Conservation (phyloP, 2,329 filamentous ascomycete species). For the Neocucurbitaria cava region DNA sequence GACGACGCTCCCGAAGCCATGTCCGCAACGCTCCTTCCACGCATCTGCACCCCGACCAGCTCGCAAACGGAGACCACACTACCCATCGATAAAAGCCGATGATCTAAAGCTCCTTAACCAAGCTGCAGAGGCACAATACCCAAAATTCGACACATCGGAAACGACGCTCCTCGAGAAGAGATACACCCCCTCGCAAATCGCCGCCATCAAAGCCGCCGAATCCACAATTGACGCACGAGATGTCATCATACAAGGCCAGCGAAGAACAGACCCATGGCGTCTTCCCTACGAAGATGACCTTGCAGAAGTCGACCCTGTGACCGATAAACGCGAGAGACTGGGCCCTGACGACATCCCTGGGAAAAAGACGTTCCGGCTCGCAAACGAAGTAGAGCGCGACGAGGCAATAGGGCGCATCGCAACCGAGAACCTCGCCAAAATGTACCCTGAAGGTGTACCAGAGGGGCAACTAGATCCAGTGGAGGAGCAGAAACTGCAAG, state of each 20-base stretch:
- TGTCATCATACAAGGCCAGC: slow-evolving; percentile 73
- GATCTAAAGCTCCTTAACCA: slow-evolving; percentile 47
- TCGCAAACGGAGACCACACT: slow-evolving; percentile 49
- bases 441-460: slow-evolving; percentile 46
- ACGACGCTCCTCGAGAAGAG: slow-evolving; percentile 61
- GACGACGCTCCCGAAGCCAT: slow-evolving; percentile 35
- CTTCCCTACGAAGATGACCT: slow-evolving; percentile 79
- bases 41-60: slow-evolving; percentile 44
- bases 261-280: slow-evolving; percentile 75
- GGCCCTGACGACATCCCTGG: slow-evolving; percentile 29
- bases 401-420: slow-evolving; percentile 40
- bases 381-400: slow-evolving; percentile 43
- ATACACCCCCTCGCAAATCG: slow-evolving; percentile 83
- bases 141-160: slow-evolving; percentile 66
- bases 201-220: slow-evolving; percentile 82
- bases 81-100: slow-evolving; percentile 53
- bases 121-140: slow-evolving; percentile 52
- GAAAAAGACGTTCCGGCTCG: slow-evolving; percentile 29
- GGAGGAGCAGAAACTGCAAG: slow-evolving; percentile 28
- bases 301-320: slow-evolving; percentile 74
- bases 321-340: slow-evolving; percentile 65
- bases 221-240: slow-evolving; percentile 76
- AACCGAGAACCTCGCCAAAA: slow-evolving; percentile 44
- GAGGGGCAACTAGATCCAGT: slow-evolving; percentile 30
- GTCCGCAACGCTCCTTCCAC: slow-evolving; percentile 52